Conservation (phyloP, 2,329 filamentous ascomycete species). For the Epichloe elymi region DNA sequence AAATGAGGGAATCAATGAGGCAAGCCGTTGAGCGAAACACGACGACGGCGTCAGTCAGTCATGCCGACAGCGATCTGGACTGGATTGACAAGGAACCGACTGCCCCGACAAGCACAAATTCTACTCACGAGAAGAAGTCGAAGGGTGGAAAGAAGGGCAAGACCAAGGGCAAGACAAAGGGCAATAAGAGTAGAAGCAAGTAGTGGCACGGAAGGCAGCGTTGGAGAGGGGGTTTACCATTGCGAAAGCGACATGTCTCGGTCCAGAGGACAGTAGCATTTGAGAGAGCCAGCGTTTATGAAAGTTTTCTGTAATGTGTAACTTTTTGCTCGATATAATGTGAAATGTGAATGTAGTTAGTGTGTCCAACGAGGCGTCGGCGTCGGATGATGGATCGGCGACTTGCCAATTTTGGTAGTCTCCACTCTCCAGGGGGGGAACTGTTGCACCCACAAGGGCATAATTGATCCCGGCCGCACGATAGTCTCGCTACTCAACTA, state of each 20-base stretch:
- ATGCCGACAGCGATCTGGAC: not conserved
- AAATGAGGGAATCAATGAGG: not conserved
- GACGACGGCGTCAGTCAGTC: not conserved
- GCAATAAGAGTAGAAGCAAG: not conserved
- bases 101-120: not conserved
- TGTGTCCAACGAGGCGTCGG: not conserved
- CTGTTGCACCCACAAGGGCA: no score
- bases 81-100: not conserved
- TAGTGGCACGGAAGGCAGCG: not conserved
- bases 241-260: no score
- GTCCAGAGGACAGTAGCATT: no score
- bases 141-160: not conserved
- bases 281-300: no score
- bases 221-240: not conserved
- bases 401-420: not conserved
- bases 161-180: not conserved
- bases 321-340: no score
- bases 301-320: no score
- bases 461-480: no score
- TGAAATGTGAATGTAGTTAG: not conserved
- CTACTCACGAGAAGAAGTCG: no score
- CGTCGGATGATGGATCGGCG: not conserved
- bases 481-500: no score
- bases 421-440: no score
- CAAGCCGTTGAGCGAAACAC: not conserved